phyloP scores from a whole-genome alignment of 192 early-diverging fungal species.

The Geosiphon pyriformis region DNA sequence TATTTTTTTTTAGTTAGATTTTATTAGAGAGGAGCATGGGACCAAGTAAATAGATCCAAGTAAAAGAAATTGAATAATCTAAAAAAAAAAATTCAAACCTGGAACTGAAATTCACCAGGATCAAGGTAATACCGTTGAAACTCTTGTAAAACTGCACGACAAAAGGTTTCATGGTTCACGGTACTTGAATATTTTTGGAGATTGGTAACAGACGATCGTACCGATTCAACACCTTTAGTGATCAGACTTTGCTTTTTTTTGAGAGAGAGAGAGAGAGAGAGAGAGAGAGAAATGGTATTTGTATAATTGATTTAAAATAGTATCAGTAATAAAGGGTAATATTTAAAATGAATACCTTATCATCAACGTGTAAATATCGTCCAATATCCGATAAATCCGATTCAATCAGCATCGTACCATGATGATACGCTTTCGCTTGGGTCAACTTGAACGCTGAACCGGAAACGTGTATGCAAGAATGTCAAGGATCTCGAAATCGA shows the following conservation, averaged over 20 bases:
- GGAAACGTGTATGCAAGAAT: conserved; percentile 50
- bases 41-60: too few species aligned
- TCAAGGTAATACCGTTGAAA: conserved; percentile 58
- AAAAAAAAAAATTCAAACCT: too few species aligned
- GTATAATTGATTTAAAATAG: neutral
- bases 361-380: conserved; percentile 28
- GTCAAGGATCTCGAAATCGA: conserved; percentile 12
- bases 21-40: too few species aligned
- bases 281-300: too few species aligned
- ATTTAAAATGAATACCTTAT: conserved; percentile 6
- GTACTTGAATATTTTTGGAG: conserved; percentile 76
- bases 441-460: conserved; percentile 94
- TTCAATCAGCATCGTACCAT: conserved; percentile 98
- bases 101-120: conserved; percentile 29
- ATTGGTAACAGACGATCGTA: conserved; percentile 81
- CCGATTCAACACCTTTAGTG: conserved; percentile 86
- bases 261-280: too few species aligned
- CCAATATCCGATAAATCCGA: conserved; percentile 56
- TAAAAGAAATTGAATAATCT: too few species aligned
- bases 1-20: conserved; percentile 24
- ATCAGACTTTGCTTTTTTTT: conserved; percentile 50
- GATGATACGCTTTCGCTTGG: conserved; percentile 79
- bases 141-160: conserved; percentile 65
- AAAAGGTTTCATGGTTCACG: conserved; percentile 79
- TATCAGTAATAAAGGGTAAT: neutral